phyloP scores from a whole-genome alignment of 2,329 filamentous ascomycete genomes.

The Herpotrichia juniperi region DNA sequence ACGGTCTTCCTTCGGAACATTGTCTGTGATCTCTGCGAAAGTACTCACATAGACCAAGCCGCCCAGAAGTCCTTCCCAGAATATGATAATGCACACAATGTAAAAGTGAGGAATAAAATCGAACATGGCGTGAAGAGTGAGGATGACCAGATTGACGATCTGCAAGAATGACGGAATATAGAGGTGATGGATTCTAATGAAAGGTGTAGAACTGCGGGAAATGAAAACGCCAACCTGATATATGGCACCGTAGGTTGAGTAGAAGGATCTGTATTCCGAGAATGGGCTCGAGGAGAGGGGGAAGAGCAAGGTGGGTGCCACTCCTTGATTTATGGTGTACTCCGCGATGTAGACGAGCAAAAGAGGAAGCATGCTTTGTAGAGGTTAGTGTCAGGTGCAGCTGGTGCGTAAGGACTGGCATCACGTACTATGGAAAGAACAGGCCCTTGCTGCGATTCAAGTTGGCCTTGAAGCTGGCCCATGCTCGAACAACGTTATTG shows the following conservation, averaged over 20 bases:
- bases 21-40: conserved; percentile 91
- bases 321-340: conserved; percentile 97
- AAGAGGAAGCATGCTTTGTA: conserved; percentile 80
- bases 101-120: conserved; percentile 86
- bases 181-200: conserved; percentile 78
- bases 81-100: conserved; percentile 81
- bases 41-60: conserved; percentile 89
- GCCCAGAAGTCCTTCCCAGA: conserved; percentile 93
- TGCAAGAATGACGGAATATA: conserved; percentile 86
- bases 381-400: background rate
- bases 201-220: conserved; percentile 88
- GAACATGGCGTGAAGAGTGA: conserved; percentile 78
- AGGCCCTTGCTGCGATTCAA: conserved; percentile 71
- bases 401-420: background rate
- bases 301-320: conserved; percentile 87
- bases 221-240: conserved; percentile 97
- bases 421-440: conserved; percentile 70
- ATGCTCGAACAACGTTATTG: conserved; percentile 15
- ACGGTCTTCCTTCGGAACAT: conserved; percentile 74
- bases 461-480: conserved; percentile 52
- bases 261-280: conserved; percentile 81
- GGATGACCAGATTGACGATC: conserved; percentile 73
- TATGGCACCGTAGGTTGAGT: conserved; percentile 91
- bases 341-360: conserved; percentile 93
- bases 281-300: conserved; percentile 80